Evolutionary conservation across 768 basidiomycete species (phyloP).

Genomic region (Kwoniella newhampshirensis): DNA sequence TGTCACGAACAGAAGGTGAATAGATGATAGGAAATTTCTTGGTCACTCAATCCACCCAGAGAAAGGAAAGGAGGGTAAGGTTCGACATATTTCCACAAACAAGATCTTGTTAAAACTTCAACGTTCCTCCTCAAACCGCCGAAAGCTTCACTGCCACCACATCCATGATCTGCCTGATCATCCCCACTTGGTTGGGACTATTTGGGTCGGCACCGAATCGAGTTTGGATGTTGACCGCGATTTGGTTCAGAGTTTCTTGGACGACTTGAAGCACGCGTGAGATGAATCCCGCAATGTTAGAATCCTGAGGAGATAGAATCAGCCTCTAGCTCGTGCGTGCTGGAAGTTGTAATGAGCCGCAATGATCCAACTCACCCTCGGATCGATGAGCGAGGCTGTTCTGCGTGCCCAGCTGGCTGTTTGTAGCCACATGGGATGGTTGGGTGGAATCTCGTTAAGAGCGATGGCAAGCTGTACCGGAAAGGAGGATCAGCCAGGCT

Average conservation of each 20-base stretch:
- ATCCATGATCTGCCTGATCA: slow-evolving; percentile 19
- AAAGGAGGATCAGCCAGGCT: too few relatives aligned
- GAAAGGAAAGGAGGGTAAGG: too few relatives aligned
- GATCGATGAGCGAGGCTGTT: slow-evolving; percentile 22
- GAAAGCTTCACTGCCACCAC: slow-evolving; percentile 17
- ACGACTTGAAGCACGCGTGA: slow-evolving; percentile 17
- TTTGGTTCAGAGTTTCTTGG: slow-evolving; percentile 7
- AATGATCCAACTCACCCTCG: slow-evolving; percentile 12
- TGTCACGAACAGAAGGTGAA: too few relatives aligned
- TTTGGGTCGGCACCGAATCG: slow-evolving; percentile 14
- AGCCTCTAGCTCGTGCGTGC: neutral
- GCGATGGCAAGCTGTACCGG: slow-evolving; percentile 23
- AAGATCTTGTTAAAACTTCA: too few relatives aligned
- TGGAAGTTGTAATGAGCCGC: neutral
- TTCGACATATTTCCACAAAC: too few relatives aligned
- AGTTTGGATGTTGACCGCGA: slow-evolving; percentile 5
- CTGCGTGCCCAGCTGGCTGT: slow-evolving; percentile 22
- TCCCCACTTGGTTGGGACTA: slow-evolving; percentile 5
- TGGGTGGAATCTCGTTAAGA: slow-evolving; percentile 16
- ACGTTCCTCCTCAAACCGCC: neutral
- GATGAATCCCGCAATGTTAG: slow-evolving; percentile 17
- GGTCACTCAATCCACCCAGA: too few relatives aligned
- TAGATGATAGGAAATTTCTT: too few relatives aligned
- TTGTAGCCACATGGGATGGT: slow-evolving; percentile 11
- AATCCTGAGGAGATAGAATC: slow-evolving; percentile 12